Base-by-base conservation (phyloP, 176 grass and related monocot genomes). In the Rhynchospora tenuis region DNA sequence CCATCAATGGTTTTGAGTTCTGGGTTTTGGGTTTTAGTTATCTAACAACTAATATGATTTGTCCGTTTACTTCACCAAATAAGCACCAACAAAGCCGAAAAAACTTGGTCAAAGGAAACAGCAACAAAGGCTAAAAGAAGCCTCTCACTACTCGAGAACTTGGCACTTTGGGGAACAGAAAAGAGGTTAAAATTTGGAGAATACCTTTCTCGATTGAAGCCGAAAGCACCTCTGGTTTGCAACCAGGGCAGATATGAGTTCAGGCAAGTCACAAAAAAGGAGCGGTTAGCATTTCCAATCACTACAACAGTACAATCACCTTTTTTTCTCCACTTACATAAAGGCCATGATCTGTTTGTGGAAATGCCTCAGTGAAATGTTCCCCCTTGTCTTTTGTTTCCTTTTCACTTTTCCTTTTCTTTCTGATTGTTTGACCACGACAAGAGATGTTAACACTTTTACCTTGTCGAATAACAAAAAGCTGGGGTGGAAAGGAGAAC, bases 1-100 rank as follows among this genome's bases (percentile, higher is more conserved):
- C 95, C 95, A 98, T 98, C 38, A 73, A 23, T 43, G 26, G 44
- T 68, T 82, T 28, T 82, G 48, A 15, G 44, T 55, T 82, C 19
- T 82, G 48, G 73, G 72, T 75, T 74, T 17, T 44, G 28, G 47
- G 8, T 7, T 55, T 46, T 56, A 77, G 14, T 55, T 77, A 15
- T 28, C 73, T 56, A 28, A 31, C 67, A 31, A 55, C 14, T 77
- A 3, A 3, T 19, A 19, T 19, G 24, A 56, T 55, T 77, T 56
- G 24, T 56, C 11, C 0, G 43, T 13, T 77, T 31, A 27, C 52
- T 26, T 52, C 47, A 4, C 70, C 45, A 51, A 74, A 74, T 46
- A 73, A 50, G 22, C 22, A 5, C 70, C 70, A 73, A 73, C 70
- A 74, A 51, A 52, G 23, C 20, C 71, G 46, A 54, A 52, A 65